Evolutionary conservation across 495 filamentous ascomycete species (phyloP).

Genomic region (Parathielavia hyrcaniae): DNA sequence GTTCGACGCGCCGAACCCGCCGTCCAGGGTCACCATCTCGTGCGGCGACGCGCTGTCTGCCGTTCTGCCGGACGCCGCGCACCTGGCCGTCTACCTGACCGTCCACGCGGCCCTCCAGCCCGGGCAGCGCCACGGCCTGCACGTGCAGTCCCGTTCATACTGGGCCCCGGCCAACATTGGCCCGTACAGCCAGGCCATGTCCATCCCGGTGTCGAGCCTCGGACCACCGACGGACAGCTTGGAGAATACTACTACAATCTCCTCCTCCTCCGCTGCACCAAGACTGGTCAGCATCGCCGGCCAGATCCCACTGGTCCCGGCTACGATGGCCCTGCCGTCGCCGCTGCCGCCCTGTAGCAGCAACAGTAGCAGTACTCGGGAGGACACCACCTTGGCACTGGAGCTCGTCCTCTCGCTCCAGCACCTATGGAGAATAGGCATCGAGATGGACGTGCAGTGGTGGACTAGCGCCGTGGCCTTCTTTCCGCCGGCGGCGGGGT

Average conservation of each 20-base stretch:
- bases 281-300: constrained; percentile 58
- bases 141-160: constrained; percentile 90
- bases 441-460: constrained; percentile 62
- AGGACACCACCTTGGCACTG: constrained; percentile 14
- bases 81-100: constrained; percentile 50
- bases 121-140: constrained; percentile 53
- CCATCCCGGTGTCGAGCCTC: constrained; percentile 42
- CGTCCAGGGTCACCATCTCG: constrained; percentile 75
- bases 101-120: constrained; percentile 24
- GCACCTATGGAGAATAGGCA: constrained; percentile 82
- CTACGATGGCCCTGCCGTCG: constrained; percentile 60
- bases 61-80: constrained; percentile 40
- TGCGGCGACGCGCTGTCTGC: constrained; percentile 56
- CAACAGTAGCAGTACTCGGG: not conserved
- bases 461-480: constrained; percentile 71
- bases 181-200: constrained; percentile 88
- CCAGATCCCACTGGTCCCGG: constrained; percentile 83
- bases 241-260: not conserved
- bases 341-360: constrained; percentile 16
- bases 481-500: constrained; percentile 41
- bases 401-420: constrained; percentile 61
- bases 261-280: constrained; percentile 1
- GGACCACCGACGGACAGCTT: not conserved
- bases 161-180: constrained; percentile 99
- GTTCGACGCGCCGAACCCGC: constrained; percentile 72